phyloP scores from a whole-genome alignment of 2,329 filamentous ascomycete species.

The Byssoonygena ceratinophila region DNA sequence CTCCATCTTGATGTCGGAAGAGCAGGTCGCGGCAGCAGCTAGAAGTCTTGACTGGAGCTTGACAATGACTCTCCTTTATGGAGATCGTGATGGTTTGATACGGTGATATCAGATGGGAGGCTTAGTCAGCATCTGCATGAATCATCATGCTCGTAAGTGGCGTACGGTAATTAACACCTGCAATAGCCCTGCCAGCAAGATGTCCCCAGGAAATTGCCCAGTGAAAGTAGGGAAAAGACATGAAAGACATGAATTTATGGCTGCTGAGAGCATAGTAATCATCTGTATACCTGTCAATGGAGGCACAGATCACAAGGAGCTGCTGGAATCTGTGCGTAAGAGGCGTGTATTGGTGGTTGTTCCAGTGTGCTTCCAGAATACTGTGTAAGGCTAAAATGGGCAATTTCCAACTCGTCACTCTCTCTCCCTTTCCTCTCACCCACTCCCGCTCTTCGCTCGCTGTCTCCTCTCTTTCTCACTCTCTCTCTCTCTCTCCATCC shows the following conservation, averaged over 20 bases:
- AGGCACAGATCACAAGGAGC: too few relatives aligned
- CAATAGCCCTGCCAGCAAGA: too few relatives aligned
- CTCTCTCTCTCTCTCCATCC: slow-evolving; percentile 17
- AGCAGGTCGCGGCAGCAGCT: background rate
- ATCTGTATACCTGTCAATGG: too few relatives aligned
- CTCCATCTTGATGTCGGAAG: slow-evolving; percentile 15
- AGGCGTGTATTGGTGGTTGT: slow-evolving; percentile 4
- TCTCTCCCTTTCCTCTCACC: background rate
- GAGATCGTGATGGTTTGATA: too few relatives aligned
- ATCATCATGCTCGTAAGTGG: background rate
- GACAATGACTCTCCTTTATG: too few relatives aligned
- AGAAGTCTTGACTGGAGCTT: background rate
- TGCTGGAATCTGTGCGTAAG: too few relatives aligned
- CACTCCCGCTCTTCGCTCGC: background rate
- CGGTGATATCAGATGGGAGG: background rate
- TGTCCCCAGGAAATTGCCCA: too few relatives aligned
- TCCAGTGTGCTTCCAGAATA: slow-evolving; percentile 1
- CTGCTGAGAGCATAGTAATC: too few relatives aligned
- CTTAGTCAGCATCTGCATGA: background rate
- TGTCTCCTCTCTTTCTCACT: background rate
- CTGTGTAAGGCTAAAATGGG: slow-evolving; percentile 1
- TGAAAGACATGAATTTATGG: too few relatives aligned
- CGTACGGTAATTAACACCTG: too few relatives aligned
- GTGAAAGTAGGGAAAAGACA: too few relatives aligned
- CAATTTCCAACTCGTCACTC: slow-evolving; percentile 7